Percentiles rank a stretch among this genome's conserved stretches.
phyloP scores from a whole-genome alignment of 441 rosid genomes.

The Manihot esculenta region DNA sequence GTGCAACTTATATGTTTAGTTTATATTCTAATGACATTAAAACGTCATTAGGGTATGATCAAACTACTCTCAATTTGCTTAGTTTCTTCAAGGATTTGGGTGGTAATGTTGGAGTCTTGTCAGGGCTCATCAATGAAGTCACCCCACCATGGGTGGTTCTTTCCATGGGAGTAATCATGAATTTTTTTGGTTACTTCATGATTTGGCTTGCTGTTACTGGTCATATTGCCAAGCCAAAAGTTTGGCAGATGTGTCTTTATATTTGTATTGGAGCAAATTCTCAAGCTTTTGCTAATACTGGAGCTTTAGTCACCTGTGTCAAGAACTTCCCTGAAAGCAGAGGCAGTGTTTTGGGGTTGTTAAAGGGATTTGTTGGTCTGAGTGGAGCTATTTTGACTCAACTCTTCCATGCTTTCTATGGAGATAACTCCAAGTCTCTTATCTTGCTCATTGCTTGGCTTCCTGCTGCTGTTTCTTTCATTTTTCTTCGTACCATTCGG shows the following conservation, averaged over 20 bases:
- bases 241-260: conserved; percentile 72
- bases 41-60: conserved; percentile 55
- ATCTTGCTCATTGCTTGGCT: conserved; percentile 46
- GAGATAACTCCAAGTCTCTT: conserved; percentile 25
- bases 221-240: conserved; percentile 40
- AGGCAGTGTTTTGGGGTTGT: conserved; percentile 36
- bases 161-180: conserved; percentile 49
- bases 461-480: conserved; percentile 29
- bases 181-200: conserved; percentile 65
- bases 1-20: conserved; percentile 72
- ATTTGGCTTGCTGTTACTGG: conserved; percentile 62
- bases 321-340: conserved; percentile 54
- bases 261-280: conserved; percentile 63
- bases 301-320: conserved; percentile 53
- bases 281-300: conserved; percentile 59
- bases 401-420: conserved; percentile 39
- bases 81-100: conserved; percentile 76
- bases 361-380: conserved; percentile 42
- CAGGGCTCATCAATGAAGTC: conserved; percentile 60
- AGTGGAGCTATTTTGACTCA: conserved; percentile 48
- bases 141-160: conserved; percentile 58
- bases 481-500: conserved; percentile 34
- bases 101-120: conserved; percentile 55
- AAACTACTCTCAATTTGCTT: conserved; percentile 56
- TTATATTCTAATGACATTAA: conserved; percentile 57